Evolutionary conservation across 495 filamentous ascomycete species (phyloP).

Genomic region (Tuber aestivum): DNA sequence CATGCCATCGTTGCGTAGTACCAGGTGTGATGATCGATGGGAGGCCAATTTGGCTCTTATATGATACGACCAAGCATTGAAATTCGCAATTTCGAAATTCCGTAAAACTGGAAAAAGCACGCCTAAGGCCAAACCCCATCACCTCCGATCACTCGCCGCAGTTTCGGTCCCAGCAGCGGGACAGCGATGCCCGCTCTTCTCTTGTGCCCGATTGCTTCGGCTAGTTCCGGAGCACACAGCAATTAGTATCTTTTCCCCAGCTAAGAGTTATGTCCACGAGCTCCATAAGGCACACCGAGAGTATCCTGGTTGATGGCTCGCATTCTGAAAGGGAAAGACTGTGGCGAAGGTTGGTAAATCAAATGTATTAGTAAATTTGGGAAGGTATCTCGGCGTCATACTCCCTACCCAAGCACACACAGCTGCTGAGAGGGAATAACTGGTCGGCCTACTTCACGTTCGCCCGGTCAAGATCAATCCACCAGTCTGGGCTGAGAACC

Average conservation of each 20-base stretch:
- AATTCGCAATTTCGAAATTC: neutral
- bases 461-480: constrained; percentile 45
- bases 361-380: neutral
- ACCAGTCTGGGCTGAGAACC: constrained; percentile 51
- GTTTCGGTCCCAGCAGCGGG: constrained; percentile 4
- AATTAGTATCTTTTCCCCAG: too few species aligned
- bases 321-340: constrained; percentile 51
- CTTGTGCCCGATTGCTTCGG: too few species aligned
- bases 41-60: neutral
- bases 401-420: constrained; percentile 46
- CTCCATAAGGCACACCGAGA: constrained; percentile 49
- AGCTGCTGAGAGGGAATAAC: constrained; percentile 44
- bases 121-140: neutral
- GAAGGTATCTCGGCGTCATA: constrained; percentile 7
- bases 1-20: neutral
- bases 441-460: constrained; percentile 42
- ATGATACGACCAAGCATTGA: too few species aligned
- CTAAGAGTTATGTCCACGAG: constrained; percentile 44
- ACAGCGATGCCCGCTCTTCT: constrained; percentile 14
- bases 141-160: neutral
- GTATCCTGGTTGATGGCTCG: constrained; percentile 49
- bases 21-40: neutral
- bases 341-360: constrained; percentile 2
- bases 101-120: neutral
- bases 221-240: too few species aligned